Evolutionary conservation across 106 monocot genomes (phyloP).

Genomic region (Dendrobium chrysotoxum): DNA sequence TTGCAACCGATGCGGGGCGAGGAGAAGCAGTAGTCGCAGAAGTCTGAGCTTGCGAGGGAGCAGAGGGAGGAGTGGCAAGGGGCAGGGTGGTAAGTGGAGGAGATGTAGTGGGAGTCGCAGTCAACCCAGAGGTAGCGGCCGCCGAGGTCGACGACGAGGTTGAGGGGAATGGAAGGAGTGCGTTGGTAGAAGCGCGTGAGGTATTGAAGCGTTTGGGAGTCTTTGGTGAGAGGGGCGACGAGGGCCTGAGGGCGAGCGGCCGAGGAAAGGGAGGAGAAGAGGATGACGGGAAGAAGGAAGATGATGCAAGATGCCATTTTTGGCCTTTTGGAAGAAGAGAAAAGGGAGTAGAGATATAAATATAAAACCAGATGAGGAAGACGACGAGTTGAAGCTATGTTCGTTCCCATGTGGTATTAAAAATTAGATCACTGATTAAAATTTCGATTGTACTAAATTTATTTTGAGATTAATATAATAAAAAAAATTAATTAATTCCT

Average conservation of each 20-base stretch:
- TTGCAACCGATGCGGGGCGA: slow-evolving; percentile 26
- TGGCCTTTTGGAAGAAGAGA: not conserved
- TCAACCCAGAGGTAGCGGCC: slow-evolving; percentile 35
- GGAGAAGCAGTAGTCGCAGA: slow-evolving; percentile 18
- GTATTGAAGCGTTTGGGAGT: slow-evolving; percentile 45
- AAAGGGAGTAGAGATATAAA: too few species aligned
- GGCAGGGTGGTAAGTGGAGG: slow-evolving; percentile 31
- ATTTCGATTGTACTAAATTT: too few species aligned
- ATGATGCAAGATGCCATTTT: not conserved
- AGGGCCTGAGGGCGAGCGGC: slow-evolving; percentile 17
- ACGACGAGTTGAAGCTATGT: too few species aligned
- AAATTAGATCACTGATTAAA: too few species aligned
- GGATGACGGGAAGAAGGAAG: slow-evolving; percentile 2
- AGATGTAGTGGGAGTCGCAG: slow-evolving; percentile 36
- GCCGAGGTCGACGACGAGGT: slow-evolving; percentile 40
- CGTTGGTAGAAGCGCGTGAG: slow-evolving; percentile 28
- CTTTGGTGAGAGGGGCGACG: slow-evolving; percentile 37
- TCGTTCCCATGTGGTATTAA: too few species aligned
- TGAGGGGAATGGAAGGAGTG: slow-evolving; percentile 32
- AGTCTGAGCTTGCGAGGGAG: not conserved
- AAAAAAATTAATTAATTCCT: too few species aligned
- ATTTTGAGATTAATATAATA: too few species aligned
- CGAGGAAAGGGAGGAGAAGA: slow-evolving; percentile 7
- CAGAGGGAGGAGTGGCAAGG: slow-evolving; percentile 28
- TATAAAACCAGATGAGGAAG: too few species aligned